Evolutionary conservation across 1,284 basidiomycete genomes (phyloP), one percentile per base, ranked within the genome.

Genomic region (Tilletiopsis washingtonensis): DNA sequence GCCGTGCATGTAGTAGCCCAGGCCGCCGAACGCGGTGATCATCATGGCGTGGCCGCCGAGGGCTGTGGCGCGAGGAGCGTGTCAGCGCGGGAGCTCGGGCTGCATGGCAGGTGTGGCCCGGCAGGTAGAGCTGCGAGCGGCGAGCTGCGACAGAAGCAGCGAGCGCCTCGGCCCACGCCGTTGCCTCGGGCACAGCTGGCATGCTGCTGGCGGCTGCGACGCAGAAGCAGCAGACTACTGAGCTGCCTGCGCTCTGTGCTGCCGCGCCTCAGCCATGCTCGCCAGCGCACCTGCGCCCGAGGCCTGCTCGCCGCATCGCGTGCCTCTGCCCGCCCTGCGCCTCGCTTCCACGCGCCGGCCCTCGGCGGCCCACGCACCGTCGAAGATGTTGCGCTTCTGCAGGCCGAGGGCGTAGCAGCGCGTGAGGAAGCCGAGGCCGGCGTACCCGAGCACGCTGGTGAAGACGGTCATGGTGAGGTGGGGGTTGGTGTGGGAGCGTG

Each of bases 301-400:
- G 29, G 9, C n/a, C 9, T 9, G 9, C 29, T 34, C 29, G 9
- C n/a, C 9, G n/a, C 29, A 9, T 9, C 29, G 29, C 9, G n/a
- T 9, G 29, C 9, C 29, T 9, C n/a, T 20, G n/a, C 38, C n/a
- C 12, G 38, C 38, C 9, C 15, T 9, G 38, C 6, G 20, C 9
- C 29, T 9, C 29, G 29, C n/a, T 34, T 9, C 29, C 15, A 1
- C n/a, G 27, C 20, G 17, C n/a, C 9, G 9, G 29, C 29, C 29
- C 5, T 23, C 40, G 20, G 40, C 4, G 5, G 2, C 19, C 7
- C 3, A 71, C 69, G 54, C 48, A 72, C 69, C 70, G 34, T 72
- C 69, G 15, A 72, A 60, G 42, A 71, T 66, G 58, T 71, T 71
- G 25, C 69, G 49, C 61, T 67, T 69, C 54, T 72, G 69, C 39